Conservation (phyloP, 202 grass and related monocot species). For the Schoenoplectus tabernaemontani region DNA sequence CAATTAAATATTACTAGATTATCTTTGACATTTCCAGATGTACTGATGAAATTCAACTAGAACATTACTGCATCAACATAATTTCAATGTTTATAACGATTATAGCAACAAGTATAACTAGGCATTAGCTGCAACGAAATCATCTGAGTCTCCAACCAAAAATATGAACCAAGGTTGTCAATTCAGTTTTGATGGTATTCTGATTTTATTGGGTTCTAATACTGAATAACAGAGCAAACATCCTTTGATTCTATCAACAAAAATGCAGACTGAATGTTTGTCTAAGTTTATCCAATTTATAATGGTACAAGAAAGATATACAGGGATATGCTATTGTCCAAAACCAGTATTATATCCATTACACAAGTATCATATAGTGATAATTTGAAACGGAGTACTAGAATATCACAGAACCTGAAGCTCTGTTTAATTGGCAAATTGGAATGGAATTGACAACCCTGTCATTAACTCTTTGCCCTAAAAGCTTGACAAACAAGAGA, state of each 20-base stretch:
- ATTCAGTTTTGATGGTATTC: background rate
- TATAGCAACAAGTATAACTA: background rate
- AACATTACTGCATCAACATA: background rate
- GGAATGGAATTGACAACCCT: slow-evolving; percentile 10
- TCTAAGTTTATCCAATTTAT: background rate
- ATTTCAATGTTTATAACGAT: background rate
- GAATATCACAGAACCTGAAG: background rate
- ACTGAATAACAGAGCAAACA: background rate
- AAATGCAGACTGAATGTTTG: background rate
- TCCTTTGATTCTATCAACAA: background rate
- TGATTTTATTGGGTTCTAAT: background rate
- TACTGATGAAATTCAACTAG: background rate
- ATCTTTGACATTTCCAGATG: background rate
- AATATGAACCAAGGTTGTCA: background rate
- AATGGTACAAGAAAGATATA: background rate
- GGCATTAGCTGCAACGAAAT: background rate
- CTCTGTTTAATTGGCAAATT: background rate
- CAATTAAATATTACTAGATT: background rate
- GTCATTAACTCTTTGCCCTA: background rate
- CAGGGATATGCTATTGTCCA: background rate
- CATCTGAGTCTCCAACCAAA: background rate
- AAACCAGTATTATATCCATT: background rate
- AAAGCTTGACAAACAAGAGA: background rate
- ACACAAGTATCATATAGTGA: background rate
- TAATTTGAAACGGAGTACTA: background rate